Conservation (phyloP, 192 early-diverging fungal genomes). For the Backusella morwellensis region DNA sequence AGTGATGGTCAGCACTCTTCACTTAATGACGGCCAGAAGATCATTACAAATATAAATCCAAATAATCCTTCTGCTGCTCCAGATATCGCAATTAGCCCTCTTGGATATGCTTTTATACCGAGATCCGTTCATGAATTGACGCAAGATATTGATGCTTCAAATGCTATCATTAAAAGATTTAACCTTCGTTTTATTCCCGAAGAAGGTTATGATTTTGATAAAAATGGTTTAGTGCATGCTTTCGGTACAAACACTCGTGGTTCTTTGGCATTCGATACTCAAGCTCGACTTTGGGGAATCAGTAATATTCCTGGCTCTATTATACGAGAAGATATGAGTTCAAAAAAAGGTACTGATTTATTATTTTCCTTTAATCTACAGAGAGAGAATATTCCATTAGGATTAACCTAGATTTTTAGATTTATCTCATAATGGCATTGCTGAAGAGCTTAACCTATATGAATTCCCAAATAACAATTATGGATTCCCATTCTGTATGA, state of each 20-base stretch:
- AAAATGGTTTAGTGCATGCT: conserved; percentile 20
- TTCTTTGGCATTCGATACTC: conserved; percentile 25
- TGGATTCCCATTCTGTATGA: conserved; percentile 23
- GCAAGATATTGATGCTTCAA: background rate
- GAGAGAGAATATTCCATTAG: background rate
- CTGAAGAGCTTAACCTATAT: conserved; percentile 23
- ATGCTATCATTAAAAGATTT: conserved; percentile 27
- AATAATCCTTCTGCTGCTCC: background rate
- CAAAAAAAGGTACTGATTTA: background rate
- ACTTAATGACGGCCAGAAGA: background rate
- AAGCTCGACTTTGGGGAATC: conserved; percentile 30
- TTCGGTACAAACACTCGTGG: conserved; percentile 24
- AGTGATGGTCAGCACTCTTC: conserved; percentile 27
- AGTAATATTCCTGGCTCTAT: conserved; percentile 1
- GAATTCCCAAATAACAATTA: conserved; percentile 13
- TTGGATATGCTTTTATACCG: conserved; percentile 26
- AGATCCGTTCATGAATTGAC: background rate
- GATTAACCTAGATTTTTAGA: background rate
- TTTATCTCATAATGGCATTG: background rate
- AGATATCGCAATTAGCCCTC: conserved; percentile 30
- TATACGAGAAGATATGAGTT: conserved; percentile 1
- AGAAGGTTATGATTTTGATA: conserved; percentile 28
- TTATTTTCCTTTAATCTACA: background rate
- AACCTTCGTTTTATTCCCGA: conserved; percentile 27
- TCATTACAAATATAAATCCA: conserved; percentile 21